phyloP scores from a whole-genome alignment of 2,329 filamentous ascomycete genomes.

The Tolypocladium paradoxum region DNA sequence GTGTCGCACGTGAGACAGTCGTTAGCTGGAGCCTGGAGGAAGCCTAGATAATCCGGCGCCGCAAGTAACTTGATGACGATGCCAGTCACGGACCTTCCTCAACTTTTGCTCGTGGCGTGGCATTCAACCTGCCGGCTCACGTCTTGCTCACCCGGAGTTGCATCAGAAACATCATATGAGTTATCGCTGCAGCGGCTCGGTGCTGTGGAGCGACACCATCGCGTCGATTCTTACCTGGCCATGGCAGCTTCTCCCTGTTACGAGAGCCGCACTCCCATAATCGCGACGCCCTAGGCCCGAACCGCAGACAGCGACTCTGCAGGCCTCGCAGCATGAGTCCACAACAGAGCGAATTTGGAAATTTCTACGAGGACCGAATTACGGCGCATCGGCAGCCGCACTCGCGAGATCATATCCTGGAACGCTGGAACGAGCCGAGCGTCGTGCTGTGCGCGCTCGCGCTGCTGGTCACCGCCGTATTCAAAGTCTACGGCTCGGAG shows the following conservation, averaged over 20 bases:
- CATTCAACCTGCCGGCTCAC: neutral
- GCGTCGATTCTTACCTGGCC: conserved; percentile 2
- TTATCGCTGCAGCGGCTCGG: neutral
- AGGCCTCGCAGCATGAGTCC: conserved; percentile 22
- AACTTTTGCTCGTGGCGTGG: neutral
- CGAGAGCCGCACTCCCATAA: conserved; percentile 2
- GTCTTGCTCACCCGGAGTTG: neutral
- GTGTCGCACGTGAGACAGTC: neutral
- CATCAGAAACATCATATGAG: neutral
- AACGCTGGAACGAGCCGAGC: conserved; percentile 23
- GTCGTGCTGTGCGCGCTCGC: conserved; percentile 23
- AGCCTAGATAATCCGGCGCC: conserved; percentile 6
- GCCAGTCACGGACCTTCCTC: neutral
- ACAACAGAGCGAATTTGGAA: conserved; percentile 19
- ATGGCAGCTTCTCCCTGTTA: conserved; percentile 9
- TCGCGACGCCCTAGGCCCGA: neutral
- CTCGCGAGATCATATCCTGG: conserved; percentile 15
- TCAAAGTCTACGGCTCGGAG: conserved; percentile 23
- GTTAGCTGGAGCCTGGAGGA: neutral
- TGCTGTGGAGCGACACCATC: neutral
- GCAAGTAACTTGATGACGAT: conserved; percentile 2
- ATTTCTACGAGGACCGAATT: conserved; percentile 25
- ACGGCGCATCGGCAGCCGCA: conserved; percentile 19
- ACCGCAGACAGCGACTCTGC: conserved; percentile 9
- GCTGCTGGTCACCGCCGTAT: conserved; percentile 20